Conservation (phyloP, 2,329 filamentous ascomycete species). For the Cadophora sp. region DNA sequence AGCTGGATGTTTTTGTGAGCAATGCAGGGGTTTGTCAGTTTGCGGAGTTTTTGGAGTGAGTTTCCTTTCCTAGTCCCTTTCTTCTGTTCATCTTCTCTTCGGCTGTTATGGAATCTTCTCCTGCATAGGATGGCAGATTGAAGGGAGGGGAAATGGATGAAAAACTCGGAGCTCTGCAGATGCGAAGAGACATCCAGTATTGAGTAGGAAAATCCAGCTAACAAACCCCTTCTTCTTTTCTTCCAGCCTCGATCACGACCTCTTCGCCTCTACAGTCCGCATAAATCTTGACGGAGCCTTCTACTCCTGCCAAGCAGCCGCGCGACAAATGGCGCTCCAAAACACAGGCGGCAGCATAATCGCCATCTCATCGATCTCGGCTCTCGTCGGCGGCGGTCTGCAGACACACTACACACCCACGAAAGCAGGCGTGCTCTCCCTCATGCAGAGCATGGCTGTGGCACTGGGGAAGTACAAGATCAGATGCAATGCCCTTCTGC, state of each 20-base stretch:
- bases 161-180: neutral
- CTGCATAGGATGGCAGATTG: neutral
- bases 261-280: slow-evolving; percentile 74
- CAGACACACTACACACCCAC: slow-evolving; percentile 91
- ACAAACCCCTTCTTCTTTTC: neutral
- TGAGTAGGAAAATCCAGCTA: neutral
- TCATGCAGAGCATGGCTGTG: slow-evolving; percentile 85
- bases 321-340: slow-evolving; percentile 77
- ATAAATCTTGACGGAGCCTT: slow-evolving; percentile 92
- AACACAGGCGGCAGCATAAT: slow-evolving; percentile 79
- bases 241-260: slow-evolving; percentile 66
- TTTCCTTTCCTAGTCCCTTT: slow-evolving; percentile 25
- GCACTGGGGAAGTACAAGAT: slow-evolving; percentile 79
- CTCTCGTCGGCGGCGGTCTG: slow-evolving; percentile 76
- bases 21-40: slow-evolving; percentile 92
- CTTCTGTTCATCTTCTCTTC: slow-evolving; percentile 14
- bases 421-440: slow-evolving; percentile 79
- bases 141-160: neutral
- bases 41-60: slow-evolving; percentile 79
- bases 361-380: slow-evolving; percentile 74
- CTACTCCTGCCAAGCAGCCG: slow-evolving; percentile 84
- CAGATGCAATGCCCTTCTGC: slow-evolving; percentile 82
- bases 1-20: slow-evolving; percentile 80
- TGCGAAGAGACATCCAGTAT: neutral
- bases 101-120: neutral